Evolutionary conservation across 768 basidiomycete genomes (phyloP).

Genomic region (Termitomyces heimii): DNA sequence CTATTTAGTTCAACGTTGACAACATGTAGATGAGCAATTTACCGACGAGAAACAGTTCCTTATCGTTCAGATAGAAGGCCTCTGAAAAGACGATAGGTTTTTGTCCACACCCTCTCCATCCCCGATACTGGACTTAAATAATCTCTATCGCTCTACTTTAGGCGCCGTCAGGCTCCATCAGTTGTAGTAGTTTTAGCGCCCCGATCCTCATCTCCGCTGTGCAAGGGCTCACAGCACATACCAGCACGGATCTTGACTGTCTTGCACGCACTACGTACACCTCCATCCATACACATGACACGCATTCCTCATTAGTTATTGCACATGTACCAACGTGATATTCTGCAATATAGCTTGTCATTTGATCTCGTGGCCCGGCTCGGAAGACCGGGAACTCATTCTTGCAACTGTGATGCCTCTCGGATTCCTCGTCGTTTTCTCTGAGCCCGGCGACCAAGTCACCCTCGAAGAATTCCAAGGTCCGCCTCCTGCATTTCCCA

Average conservation of each 20-base stretch:
- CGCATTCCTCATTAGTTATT: constrained; percentile 1
- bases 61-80: constrained; percentile 82
- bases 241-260: constrained; percentile 8
- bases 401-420: constrained; percentile 18
- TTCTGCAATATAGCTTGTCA: background rate
- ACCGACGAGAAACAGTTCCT: constrained; percentile 97
- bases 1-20: background rate
- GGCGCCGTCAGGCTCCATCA: background rate
- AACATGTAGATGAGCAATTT: constrained; percentile 81
- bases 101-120: background rate
- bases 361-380: background rate
- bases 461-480: constrained; percentile 44
- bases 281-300: constrained; percentile 4
- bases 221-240: constrained; percentile 1
- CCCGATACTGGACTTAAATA: background rate
- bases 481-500: constrained; percentile 1
- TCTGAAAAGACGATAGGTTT: constrained; percentile 30
- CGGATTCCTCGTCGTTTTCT: constrained; percentile 44
- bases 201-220: background rate
- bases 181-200: background rate
- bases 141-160: background rate
- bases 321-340: constrained; percentile 6
- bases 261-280: background rate
- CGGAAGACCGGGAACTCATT: background rate
- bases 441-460: constrained; percentile 37